A percentile compares a stretch with the other conserved stretches of the same genome.
Evolutionary conservation across 768 basidiomycete species (phyloP).

Genomic region (Antrodiella citrinella): DNA sequence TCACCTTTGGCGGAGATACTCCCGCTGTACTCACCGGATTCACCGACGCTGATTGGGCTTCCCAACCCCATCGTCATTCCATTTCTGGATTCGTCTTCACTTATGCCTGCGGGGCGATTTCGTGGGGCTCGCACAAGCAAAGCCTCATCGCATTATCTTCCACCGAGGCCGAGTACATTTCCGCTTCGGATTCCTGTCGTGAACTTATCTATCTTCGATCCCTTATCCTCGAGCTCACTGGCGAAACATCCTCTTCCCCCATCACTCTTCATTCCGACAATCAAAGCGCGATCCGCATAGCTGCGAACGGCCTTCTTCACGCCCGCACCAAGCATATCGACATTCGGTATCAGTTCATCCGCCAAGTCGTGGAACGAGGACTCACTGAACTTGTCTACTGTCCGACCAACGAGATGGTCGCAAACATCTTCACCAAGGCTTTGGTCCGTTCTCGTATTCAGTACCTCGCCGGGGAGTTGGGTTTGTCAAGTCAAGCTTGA

Average conservation of each 20-base stretch:
- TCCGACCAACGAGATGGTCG: no score
- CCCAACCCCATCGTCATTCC: no score
- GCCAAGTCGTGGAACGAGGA: no score
- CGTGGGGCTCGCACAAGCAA: constrained; percentile 31
- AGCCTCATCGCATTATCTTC: constrained; percentile 27
- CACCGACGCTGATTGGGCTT: no score
- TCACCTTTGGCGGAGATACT: constrained; percentile 1
- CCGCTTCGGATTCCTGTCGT: constrained; percentile 23
- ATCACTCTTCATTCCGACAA: constrained; percentile 8
- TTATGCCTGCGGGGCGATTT: constrained; percentile 23
- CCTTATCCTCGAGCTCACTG: constrained; percentile 5
- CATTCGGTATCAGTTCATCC: no score
- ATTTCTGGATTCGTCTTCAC: constrained; percentile 30
- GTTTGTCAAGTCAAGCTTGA: no score
- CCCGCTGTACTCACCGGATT: constrained; percentile 4
- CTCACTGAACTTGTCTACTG: no score
- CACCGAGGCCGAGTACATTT: constrained; percentile 29
- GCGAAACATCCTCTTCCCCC: constrained; percentile 4
- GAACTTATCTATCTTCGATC: constrained; percentile 16
- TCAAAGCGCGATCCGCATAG: constrained; percentile 18
- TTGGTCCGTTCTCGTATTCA: no score
- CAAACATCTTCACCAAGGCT: no score
- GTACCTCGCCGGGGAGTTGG: no score
- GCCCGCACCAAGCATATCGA: no score
- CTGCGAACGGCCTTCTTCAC: constrained; percentile 17